These are phyloP conservation scores for Crithidia sp. DNA, from an alignment of 208 protist species.

Conservation along the genomic window DNA sequence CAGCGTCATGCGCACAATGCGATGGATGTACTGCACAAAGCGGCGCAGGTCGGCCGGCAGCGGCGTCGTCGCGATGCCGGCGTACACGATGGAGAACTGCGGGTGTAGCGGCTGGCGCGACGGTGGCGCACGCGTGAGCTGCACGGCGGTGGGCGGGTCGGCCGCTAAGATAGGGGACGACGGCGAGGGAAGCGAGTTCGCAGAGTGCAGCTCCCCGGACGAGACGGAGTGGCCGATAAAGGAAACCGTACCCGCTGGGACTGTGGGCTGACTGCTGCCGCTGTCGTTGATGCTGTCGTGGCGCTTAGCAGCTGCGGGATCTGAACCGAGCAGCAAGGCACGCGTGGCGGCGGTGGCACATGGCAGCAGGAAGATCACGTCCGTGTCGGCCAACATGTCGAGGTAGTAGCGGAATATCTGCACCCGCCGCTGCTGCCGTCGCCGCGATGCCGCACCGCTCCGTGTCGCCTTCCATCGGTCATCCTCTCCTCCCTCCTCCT, in stretches of 20 bases:
- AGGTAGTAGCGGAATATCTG: conserved; percentile 65
- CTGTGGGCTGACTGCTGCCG: neutral
- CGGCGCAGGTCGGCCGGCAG: conserved; percentile 41
- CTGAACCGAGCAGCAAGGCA: conserved; percentile 27
- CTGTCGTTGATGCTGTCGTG: neutral
- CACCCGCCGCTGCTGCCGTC: conserved; percentile 27
- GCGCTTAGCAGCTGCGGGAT: neutral
- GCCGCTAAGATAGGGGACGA: conserved; percentile 22
- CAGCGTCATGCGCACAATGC: conserved; percentile 54
- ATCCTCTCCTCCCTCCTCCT: neutral
- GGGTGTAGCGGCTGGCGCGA: conserved; percentile 33
- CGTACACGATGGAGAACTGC: conserved; percentile 39
- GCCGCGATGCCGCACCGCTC: conserved; percentile 1
- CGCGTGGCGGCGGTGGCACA: conserved; percentile 34
- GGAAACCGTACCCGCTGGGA: neutral
- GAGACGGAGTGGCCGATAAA: neutral
- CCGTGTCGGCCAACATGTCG: conserved; percentile 59
- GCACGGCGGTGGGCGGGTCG: conserved; percentile 22
- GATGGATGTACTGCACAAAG: conserved; percentile 59
- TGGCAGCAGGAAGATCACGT: conserved; percentile 67
- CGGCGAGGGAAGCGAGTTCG: conserved; percentile 1
- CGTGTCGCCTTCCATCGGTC: neutral
- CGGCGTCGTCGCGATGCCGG: conserved; percentile 31
- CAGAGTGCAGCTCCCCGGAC: conserved; percentile 1
- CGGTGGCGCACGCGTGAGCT: conserved; percentile 15